Conservation (phyloP, 179 eudicot species). For the Drosera spatulata region DNA sequence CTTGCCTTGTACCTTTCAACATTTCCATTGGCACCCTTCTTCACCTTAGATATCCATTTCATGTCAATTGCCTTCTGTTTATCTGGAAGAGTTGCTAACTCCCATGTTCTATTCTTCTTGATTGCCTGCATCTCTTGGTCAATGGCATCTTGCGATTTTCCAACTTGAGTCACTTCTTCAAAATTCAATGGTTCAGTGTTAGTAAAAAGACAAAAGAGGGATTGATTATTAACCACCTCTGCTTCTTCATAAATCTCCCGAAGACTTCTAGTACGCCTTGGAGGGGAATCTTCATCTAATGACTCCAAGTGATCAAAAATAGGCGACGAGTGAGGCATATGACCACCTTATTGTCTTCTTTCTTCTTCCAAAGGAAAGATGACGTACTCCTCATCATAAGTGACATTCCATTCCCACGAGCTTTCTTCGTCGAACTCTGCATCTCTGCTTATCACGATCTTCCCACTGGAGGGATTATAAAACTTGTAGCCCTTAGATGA, state of each 20-base stretch:
- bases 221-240: not conserved
- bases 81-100: not conserved
- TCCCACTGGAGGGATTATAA: not conserved
- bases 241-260: not conserved
- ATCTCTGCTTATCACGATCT: not conserved
- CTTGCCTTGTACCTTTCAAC: not conserved
- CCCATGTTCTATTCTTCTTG: not conserved
- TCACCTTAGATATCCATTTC: not conserved
- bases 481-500: not conserved
- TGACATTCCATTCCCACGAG: no score
- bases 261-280: not conserved
- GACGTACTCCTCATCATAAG: not conserved
- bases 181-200: not conserved
- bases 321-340: not conserved
- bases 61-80: not conserved
- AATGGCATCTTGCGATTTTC: not conserved
- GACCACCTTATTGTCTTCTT: no score
- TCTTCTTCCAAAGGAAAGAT: not conserved
- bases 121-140: not conserved
- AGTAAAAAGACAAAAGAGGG: not conserved
- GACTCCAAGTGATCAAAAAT: no score
- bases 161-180: not conserved
- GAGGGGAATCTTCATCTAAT: not conserved
- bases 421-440: conserved; percentile 1
- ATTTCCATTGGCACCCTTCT: not conserved